Evolutionary conservation across 2,329 filamentous ascomycete species (phyloP).

Genomic region (Verticillium albo-atrum): DNA sequence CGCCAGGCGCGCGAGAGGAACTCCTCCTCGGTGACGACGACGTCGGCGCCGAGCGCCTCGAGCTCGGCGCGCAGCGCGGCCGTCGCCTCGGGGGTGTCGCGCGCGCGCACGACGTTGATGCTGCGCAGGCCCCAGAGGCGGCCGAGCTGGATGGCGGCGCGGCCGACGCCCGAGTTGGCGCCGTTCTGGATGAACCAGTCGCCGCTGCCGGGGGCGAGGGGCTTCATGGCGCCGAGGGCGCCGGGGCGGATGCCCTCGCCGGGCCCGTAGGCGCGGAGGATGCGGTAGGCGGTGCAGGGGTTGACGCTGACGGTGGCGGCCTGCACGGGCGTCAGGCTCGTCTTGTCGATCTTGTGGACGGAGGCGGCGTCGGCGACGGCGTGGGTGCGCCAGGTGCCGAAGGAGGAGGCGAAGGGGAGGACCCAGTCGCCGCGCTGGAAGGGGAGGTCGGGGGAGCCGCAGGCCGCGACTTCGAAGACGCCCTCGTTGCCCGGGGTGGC

Average conservation of each 20-base stretch:
- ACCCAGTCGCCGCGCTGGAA: constrained; percentile 86
- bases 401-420: constrained; percentile 75
- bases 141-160: constrained; percentile 86
- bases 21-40: constrained; percentile 53
- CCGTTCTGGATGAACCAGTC: constrained; percentile 98
- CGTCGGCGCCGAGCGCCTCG: constrained; percentile 48
- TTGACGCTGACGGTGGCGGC: constrained; percentile 89
- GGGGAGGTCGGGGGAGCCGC: constrained; percentile 50
- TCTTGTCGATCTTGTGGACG: constrained; percentile 67
- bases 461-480: constrained; percentile 79
- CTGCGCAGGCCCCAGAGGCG: constrained; percentile 82
- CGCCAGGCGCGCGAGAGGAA: constrained; percentile 56
- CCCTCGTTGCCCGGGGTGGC: constrained; percentile 88
- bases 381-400: constrained; percentile 95
- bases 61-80: constrained; percentile 52
- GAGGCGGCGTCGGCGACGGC: constrained; percentile 56
- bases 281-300: constrained; percentile 89
- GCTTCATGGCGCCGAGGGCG: constrained; percentile 33
- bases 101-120: constrained; percentile 81
- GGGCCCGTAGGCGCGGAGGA: constrained; percentile 74
- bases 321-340: constrained; percentile 69
- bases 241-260: constrained; percentile 38
- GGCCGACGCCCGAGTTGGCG: constrained; percentile 88
- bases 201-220: constrained; percentile 45
- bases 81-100: constrained; percentile 61